Percentiles rank a stretch among this genome's conserved stretches.
Conservation (phyloP, 2,329 filamentous ascomycete genomes). For the Nectriaceae sp. region DNA sequence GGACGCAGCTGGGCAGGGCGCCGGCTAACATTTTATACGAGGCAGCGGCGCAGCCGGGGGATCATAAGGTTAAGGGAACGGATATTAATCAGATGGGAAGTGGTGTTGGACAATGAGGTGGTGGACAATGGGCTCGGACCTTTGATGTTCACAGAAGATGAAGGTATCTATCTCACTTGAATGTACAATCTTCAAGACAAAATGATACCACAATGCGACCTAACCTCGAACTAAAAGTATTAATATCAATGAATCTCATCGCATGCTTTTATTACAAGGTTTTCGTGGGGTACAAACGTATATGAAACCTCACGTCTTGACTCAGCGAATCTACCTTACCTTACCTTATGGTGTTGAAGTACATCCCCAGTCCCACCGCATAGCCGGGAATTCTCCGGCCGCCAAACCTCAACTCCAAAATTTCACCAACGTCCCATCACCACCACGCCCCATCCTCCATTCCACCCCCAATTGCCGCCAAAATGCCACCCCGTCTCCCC, state of each 20-base stretch:
- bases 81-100: slow-evolving; percentile 56
- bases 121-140: background rate
- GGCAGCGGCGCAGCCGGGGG: slow-evolving; percentile 85
- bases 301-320: too few species aligned
- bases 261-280: background rate
- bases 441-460: slow-evolving; percentile 9
- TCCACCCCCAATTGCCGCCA: slow-evolving; percentile 15
- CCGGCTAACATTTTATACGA: slow-evolving; percentile 90
- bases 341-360: background rate
- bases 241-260: background rate
- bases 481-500: slow-evolving; percentile 50
- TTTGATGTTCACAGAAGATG: too few species aligned
- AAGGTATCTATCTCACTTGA: too few species aligned
- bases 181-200: too few species aligned
- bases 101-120: slow-evolving; percentile 47
- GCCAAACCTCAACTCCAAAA: slow-evolving; percentile 23
- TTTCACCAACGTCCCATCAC: slow-evolving; percentile 21
- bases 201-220: too few species aligned
- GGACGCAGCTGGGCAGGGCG: slow-evolving; percentile 73
- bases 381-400: slow-evolving; percentile 21
- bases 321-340: too few species aligned
- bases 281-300: background rate
- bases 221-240: too few species aligned
- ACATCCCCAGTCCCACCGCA: background rate
- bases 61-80: slow-evolving; percentile 72